Base-by-base conservation (phyloP, 129 eudicot genomes). In the Flaveria linearis region DNA sequence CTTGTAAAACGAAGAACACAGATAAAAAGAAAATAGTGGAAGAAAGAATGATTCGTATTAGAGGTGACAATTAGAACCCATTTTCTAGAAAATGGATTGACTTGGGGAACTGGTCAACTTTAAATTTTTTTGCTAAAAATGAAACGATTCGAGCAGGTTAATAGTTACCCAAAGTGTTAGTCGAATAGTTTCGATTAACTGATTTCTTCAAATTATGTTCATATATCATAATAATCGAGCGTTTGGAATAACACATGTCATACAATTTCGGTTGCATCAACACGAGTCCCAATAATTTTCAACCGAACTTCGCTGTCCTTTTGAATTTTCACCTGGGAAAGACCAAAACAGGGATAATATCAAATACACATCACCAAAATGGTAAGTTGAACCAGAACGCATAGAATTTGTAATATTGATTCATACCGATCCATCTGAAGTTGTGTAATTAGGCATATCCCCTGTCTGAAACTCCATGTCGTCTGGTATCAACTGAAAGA, bases 381-480 rank as follows among this genome's bases (percentile, higher is more conserved):
- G 18, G 45, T 9, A 62, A 26, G 17, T 0, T 30, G 62, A 76
- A 65, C 52, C 49, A 33, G 1, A 46, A 70, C 33, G 50, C 52
- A 26, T 17, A 52, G 30, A 36, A 66, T 39, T 55, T 8, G 11
- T 26, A 55, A 64, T 33, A 30, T 13, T 50, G 61, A 75, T 72
- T 82, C 92, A 73, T 88, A 93, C 97, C 1, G 97, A 88, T 81
- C 96, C 96, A 84, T 93, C 97, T 18, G 97, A 90, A 51, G 98
- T 93, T 11, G 98, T 90, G 86, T 93, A 93, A 74, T 90, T 90
- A 46, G 97, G 97, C 82, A 85, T 84, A 41, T 93, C 98, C 42
- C 95, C 96, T 30, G 96, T 81, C 50, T 90, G 98, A 84, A 88
- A 90, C 85, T 93, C 96, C 98, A 93, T 93, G 79, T 93, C 98